Evolutionary conservation across 2,329 filamentous ascomycete species (phyloP).

Genomic region (Knufia petricola): DNA sequence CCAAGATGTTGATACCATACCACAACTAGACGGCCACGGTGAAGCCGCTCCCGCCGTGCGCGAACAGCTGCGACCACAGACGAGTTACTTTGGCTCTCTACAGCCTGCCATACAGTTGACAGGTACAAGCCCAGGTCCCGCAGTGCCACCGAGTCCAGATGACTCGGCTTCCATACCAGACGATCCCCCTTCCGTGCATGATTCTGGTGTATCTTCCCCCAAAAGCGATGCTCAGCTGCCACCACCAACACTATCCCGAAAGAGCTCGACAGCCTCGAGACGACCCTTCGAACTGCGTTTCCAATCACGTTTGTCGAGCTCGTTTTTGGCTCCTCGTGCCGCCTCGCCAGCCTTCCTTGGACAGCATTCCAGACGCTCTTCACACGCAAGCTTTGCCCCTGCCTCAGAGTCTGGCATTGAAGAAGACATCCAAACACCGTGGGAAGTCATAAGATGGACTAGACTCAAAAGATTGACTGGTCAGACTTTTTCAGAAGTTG

Average conservation of each 20-base stretch:
- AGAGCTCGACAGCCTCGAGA: constrained; percentile 61
- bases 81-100: constrained; percentile 19
- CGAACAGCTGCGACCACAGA: constrained; percentile 12
- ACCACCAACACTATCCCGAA: constrained; percentile 53
- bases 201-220: constrained; percentile 46
- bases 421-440: constrained; percentile 69
- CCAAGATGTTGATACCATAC: constrained; percentile 17
- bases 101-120: not conserved
- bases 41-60: constrained; percentile 6
- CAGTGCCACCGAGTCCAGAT: constrained; percentile 46
- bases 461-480: constrained; percentile 79
- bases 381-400: constrained; percentile 61
- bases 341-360: constrained; percentile 68
- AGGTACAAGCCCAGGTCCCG: constrained; percentile 14
- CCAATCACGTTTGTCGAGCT: constrained; percentile 70
- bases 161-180: constrained; percentile 71
- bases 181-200: constrained; percentile 69
- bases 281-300: constrained; percentile 92
- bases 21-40: constrained; percentile 12
- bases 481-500: constrained; percentile 85
- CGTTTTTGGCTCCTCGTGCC: constrained; percentile 55
- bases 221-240: constrained; percentile 39
- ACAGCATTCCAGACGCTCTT: constrained; percentile 71
- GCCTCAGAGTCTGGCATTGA: constrained; percentile 47
- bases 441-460: constrained; percentile 97